Percentiles rank a stretch among this genome's conserved stretches.
These are phyloP conservation scores for Nitzschia sp. DNA, from an alignment of 108 stramenopile species.

Conservation along the genomic window DNA sequence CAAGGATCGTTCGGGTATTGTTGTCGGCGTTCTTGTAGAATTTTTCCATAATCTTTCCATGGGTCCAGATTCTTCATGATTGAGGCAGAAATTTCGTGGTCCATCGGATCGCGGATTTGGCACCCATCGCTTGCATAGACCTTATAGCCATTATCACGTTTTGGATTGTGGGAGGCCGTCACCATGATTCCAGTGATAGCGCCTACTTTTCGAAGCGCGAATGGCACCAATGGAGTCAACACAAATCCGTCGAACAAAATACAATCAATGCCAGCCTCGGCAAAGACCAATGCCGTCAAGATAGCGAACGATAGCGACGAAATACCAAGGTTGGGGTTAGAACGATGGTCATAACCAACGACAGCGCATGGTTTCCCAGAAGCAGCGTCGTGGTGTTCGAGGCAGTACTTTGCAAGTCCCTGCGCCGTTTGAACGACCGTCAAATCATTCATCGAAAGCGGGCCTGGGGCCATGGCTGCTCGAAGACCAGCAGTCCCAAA, in stretches of 20 bases:
- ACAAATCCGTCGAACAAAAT: slow-evolving; percentile 85
- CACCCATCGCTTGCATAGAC: slow-evolving; percentile 95
- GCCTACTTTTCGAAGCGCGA: slow-evolving; percentile 33
- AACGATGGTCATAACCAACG: slow-evolving; percentile 94
- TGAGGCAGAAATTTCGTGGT: slow-evolving; percentile 80
- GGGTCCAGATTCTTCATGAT: slow-evolving; percentile 86
- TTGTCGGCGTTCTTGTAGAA: slow-evolving; percentile 32
- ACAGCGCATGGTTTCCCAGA: slow-evolving; percentile 48
- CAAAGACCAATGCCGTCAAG: slow-evolving; percentile 83
- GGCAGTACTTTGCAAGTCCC: slow-evolving; percentile 70
- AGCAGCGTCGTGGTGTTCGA: slow-evolving; percentile 23
- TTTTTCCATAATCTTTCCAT: slow-evolving; percentile 79
- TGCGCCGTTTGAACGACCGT: slow-evolving; percentile 93
- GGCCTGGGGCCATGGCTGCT: slow-evolving; percentile 89
- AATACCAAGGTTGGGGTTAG: slow-evolving; percentile 50
- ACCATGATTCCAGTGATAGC: slow-evolving; percentile 96
- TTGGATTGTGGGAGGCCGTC: slow-evolving; percentile 98
- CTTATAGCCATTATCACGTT: slow-evolving; percentile 95
- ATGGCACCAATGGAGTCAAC: slow-evolving; percentile 93
- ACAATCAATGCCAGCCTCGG: slow-evolving; percentile 75
- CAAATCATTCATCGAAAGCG: slow-evolving; percentile 92
- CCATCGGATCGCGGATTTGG: slow-evolving; percentile 94
- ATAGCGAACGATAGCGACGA: slow-evolving; percentile 90
- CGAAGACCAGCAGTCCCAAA: slow-evolving; percentile 97
- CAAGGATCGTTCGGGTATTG: slow-evolving; percentile 46